Percentiles rank a stretch among this genome's conserved stretches.
Conservation (phyloP, 108 stramenopile genomes). For the Pseudonitzschia multistriata region DNA sequence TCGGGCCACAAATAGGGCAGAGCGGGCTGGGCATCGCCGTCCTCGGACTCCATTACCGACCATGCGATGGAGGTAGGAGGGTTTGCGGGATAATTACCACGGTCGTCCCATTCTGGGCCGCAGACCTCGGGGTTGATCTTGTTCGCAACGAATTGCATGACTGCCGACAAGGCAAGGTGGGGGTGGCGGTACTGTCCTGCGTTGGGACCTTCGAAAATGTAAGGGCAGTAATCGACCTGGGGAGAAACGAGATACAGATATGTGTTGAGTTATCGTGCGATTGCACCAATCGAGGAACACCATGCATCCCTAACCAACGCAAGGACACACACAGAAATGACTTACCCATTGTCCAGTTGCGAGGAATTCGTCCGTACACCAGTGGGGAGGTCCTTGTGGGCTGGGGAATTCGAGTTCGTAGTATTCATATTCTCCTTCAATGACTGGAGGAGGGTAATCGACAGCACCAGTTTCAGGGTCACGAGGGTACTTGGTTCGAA, state of each 20-base stretch:
- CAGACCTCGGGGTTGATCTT: neutral
- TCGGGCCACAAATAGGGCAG: slow-evolving; percentile 23
- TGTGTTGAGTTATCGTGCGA: neutral
- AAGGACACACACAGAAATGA: neutral
- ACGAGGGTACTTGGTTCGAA: slow-evolving; percentile 7
- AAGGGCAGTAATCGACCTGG: neutral
- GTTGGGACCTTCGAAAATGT: slow-evolving; percentile 7
- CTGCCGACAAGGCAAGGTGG: neutral
- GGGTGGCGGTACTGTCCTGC: slow-evolving; percentile 9
- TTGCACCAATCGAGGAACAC: neutral
- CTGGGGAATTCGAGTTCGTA: slow-evolving; percentile 7
- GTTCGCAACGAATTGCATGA: slow-evolving; percentile 1
- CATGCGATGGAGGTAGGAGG: slow-evolving; percentile 22
- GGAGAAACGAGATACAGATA: neutral
- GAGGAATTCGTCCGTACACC: slow-evolving; percentile 4
- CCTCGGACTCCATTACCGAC: slow-evolving; percentile 18
- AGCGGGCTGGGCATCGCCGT: slow-evolving; percentile 10
- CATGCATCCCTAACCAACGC: neutral
- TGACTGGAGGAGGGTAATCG: slow-evolving; percentile 16
- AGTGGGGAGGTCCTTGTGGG: slow-evolving; percentile 3
- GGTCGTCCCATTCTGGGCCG: slow-evolving; percentile 10
- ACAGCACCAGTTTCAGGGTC: slow-evolving; percentile 7
- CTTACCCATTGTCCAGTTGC: slow-evolving; percentile 8
- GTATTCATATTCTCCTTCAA: neutral
- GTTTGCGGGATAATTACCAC: neutral